phyloP scores from a whole-genome alignment of 2,329 filamentous ascomycete species.

The Ascocoryne sarcoides region DNA sequence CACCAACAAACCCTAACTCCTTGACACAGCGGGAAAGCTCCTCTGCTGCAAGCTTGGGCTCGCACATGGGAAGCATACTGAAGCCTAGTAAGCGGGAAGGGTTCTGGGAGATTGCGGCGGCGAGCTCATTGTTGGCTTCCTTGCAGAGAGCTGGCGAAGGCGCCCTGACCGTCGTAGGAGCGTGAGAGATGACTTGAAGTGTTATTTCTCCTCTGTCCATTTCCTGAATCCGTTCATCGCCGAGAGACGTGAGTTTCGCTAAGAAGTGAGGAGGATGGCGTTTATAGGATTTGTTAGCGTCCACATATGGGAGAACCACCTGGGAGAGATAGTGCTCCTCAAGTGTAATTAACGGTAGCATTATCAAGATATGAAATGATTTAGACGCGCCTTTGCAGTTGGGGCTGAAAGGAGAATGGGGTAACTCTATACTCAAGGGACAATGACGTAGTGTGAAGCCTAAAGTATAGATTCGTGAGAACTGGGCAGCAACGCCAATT shows the following conservation, averaged over 20 bases:
- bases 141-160: slow-evolving; percentile 7
- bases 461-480: too few species aligned
- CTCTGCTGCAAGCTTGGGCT: slow-evolving; percentile 30
- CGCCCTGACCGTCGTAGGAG: slow-evolving; percentile 10
- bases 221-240: slow-evolving; percentile 18
- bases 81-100: slow-evolving; percentile 34
- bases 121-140: slow-evolving; percentile 29
- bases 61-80: slow-evolving; percentile 33
- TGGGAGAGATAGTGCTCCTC: slow-evolving; percentile 32
- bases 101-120: slow-evolving; percentile 23
- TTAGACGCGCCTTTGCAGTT: too few species aligned
- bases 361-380: too few species aligned
- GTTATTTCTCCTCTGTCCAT: slow-evolving; percentile 21
- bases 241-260: slow-evolving; percentile 15
- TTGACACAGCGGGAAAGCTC: slow-evolving; percentile 33
- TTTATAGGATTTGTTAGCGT: slow-evolving; percentile 10
- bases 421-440: too few species aligned
- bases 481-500: too few species aligned
- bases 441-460: too few species aligned
- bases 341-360: slow-evolving; percentile 31
- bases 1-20: slow-evolving; percentile 39
- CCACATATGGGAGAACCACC: not conserved
- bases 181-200: slow-evolving; percentile 28
- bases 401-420: too few species aligned
- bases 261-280: slow-evolving; percentile 23